Conservation (phyloP, 805 yeast genomes). For the Priceomyces melissophilus region DNA sequence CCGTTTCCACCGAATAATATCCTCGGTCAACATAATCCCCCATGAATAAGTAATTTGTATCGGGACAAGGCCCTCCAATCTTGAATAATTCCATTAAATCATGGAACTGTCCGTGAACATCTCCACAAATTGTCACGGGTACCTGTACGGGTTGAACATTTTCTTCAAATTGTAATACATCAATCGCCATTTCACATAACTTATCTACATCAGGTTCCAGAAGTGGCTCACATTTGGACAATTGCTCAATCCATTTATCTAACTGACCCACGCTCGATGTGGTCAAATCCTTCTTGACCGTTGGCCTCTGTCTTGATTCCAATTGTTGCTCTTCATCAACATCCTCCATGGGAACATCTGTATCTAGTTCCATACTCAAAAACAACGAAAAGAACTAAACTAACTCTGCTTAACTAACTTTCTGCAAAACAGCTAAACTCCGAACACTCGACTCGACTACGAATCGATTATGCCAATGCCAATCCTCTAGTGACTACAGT, state of each 20-base stretch:
- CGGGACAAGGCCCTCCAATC: constrained; percentile 67
- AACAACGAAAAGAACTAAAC: too few species aligned
- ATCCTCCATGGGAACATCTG: constrained; percentile 84
- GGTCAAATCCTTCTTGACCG: constrained; percentile 34
- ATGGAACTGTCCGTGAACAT: constrained; percentile 94
- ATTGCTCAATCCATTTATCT: constrained; percentile 83
- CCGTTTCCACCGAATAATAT: constrained; percentile 87
- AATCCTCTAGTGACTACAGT: too few species aligned
- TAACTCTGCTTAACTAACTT: too few species aligned
- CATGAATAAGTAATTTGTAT: constrained; percentile 46
- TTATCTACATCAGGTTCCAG: constrained; percentile 75
- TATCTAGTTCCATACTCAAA: constrained; percentile 64
- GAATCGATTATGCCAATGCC: too few species aligned
- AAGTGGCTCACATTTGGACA: constrained; percentile 76
- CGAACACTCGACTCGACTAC: too few species aligned
- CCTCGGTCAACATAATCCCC: constrained; percentile 88
- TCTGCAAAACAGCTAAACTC: too few species aligned
- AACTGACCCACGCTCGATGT: constrained; percentile 58
- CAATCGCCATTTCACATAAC: constrained; percentile 87
- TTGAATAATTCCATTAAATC: constrained; percentile 90
- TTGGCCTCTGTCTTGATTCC: constrained; percentile 10
- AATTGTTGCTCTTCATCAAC: constrained; percentile 47
- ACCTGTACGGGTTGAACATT: constrained; percentile 94
- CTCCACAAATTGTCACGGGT: constrained; percentile 97
- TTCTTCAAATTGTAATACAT: constrained; percentile 84